These are phyloP conservation scores for Blepharisma undulans DNA, from an alignment of 169 alveolate species.

Conservation along the genomic window DNA sequence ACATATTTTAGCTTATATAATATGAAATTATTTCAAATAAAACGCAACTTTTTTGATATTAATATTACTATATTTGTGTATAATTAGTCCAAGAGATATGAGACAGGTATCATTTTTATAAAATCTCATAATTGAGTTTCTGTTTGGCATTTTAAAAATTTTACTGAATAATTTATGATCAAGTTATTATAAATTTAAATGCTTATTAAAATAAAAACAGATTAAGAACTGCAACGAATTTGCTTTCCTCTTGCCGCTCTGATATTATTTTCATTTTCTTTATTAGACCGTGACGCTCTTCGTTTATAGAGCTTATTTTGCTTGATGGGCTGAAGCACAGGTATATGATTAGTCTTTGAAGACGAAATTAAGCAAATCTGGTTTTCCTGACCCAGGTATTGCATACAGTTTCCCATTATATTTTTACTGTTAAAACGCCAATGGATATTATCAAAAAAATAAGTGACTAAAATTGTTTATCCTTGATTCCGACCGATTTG, in stretches of 20 bases:
- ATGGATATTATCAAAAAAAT: neutral
- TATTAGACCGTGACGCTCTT: neutral
- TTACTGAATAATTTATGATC: neutral
- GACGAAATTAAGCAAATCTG: neutral
- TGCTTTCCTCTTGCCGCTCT: neutral
- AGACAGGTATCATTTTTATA: too few species aligned
- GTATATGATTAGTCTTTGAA: neutral
- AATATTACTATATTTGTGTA: too few species aligned
- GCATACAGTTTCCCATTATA: neutral
- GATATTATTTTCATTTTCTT: neutral
- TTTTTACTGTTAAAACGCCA: neutral
- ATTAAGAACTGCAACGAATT: neutral
- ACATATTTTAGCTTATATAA: too few species aligned
- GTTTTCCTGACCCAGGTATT: neutral
- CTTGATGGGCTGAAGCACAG: neutral
- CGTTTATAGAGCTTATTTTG: neutral
- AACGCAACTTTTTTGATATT: neutral
- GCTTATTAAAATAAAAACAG: neutral
- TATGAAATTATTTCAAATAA: too few species aligned
- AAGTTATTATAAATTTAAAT: too few species aligned
- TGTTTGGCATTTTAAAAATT: neutral
- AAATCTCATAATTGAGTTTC: neutral
- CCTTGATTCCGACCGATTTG: neutral
- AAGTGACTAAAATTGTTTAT: neutral
- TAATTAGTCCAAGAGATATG: neutral